phyloP scores from a whole-genome alignment of 371 early-diverging fungal genomes.

The Umbelopsis sp. region DNA sequence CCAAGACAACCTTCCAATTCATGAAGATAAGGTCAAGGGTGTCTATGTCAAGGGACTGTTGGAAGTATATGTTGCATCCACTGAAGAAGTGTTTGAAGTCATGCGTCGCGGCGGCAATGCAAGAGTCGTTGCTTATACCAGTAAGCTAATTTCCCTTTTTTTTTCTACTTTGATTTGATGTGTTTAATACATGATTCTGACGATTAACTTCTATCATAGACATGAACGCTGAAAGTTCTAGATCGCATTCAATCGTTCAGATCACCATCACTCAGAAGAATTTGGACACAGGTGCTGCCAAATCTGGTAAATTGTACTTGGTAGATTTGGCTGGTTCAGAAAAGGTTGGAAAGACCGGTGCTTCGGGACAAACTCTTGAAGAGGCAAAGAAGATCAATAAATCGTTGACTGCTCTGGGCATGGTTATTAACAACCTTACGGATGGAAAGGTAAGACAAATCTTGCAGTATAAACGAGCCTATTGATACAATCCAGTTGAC shows the following conservation, averaged over 20 bases:
- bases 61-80: constrained; percentile 91
- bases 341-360: constrained; percentile 98
- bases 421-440: constrained; percentile 98
- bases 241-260: constrained; percentile 98
- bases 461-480: not conserved
- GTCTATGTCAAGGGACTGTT: constrained; percentile 95
- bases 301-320: constrained; percentile 90
- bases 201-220: constrained; percentile 43
- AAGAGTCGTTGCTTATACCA: constrained; percentile 92
- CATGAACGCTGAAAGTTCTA: constrained; percentile 98
- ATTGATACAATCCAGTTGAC: not conserved
- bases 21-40: constrained; percentile 93
- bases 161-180: not conserved
- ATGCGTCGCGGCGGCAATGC: constrained; percentile 89
- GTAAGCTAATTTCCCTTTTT: constrained; percentile 40
- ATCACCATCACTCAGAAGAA: constrained; percentile 94
- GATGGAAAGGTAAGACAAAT: constrained; percentile 74
- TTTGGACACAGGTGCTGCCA: constrained; percentile 83
- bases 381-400: constrained; percentile 99
- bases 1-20: constrained; percentile 90
- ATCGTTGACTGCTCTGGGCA: constrained; percentile 96
- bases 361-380: constrained; percentile 97
- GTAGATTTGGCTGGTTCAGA: constrained; percentile 99
- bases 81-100: constrained; percentile 94
- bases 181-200: not conserved